Percentiles rank a stretch among this genome's conserved stretches.
Evolutionary conservation across 345 rosid species (phyloP).

Genomic region (Leavenworthia alabamica): DNA sequence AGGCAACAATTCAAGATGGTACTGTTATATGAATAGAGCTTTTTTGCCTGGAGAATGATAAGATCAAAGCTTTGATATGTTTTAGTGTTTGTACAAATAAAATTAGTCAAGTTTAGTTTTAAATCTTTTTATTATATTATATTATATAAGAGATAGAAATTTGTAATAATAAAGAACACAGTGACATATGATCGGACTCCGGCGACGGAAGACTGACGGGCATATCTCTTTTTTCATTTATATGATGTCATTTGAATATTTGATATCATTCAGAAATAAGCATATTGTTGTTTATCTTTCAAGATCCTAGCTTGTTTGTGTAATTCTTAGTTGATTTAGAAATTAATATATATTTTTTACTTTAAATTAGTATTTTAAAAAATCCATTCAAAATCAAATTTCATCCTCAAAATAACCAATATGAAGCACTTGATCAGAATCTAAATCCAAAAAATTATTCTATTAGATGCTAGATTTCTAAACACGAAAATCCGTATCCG

Average conservation of each 20-base stretch:
- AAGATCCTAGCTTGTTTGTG: neutral
- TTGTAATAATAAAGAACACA: constrained; percentile 4
- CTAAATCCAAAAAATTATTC: too few relatives aligned
- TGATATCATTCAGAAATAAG: neutral
- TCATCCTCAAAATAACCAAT: too few relatives aligned
- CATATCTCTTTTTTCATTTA: neutral
- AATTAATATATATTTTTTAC: neutral
- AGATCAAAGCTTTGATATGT: neutral
- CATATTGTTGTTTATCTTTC: neutral
- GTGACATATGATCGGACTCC: neutral
- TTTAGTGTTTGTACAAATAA: neutral
- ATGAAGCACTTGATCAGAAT: too few relatives aligned
- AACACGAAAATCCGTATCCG: too few relatives aligned
- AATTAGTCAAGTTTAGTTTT: neutral
- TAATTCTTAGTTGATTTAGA: neutral
- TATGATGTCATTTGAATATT: neutral
- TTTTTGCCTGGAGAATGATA: neutral
- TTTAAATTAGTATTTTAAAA: neutral
- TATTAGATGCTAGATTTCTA: too few relatives aligned
- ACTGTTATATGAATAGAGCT: constrained; percentile 41
- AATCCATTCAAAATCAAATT: neutral
- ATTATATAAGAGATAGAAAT: neutral
- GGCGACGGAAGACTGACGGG: neutral
- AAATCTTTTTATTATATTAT: too few relatives aligned
- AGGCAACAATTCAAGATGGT: constrained; percentile 57